Percentiles rank a stretch among this genome's conserved stretches.
Evolutionary conservation across 257 asterid genomes (phyloP).

Genomic region (Przewalskia tangutica): DNA sequence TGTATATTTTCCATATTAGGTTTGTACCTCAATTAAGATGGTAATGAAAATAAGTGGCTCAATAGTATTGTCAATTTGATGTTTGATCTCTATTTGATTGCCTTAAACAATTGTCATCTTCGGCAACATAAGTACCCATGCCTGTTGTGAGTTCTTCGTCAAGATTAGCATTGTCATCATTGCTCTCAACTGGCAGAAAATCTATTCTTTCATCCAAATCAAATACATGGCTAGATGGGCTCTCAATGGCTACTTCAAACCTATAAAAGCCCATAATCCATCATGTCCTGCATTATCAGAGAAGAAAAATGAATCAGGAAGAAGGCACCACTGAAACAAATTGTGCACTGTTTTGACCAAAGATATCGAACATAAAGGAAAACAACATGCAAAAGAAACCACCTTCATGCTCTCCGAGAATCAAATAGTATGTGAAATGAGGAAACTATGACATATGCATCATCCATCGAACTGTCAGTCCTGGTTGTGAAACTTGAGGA

Average conservation of each 20-base stretch:
- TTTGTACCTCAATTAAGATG: too few relatives aligned
- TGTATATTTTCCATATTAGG: too few relatives aligned
- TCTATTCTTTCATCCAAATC: constrained; percentile 4
- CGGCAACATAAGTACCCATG: not conserved
- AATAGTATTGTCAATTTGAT: not conserved
- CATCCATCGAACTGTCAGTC: not conserved
- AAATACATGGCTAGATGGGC: constrained; percentile 3
- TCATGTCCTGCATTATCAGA: not conserved
- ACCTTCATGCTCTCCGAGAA: not conserved
- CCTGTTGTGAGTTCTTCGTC: constrained; percentile 9
- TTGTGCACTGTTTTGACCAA: not conserved
- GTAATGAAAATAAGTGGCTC: constrained; percentile 19
- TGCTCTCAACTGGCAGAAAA: not conserved
- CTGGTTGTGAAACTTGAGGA: not conserved
- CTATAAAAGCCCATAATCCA: not conserved
- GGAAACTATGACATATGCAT: not conserved
- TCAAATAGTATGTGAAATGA: not conserved
- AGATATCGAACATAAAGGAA: not conserved
- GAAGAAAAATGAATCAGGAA: not conserved
- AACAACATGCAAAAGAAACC: not conserved
- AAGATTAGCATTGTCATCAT: not conserved
- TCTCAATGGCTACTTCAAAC: constrained; percentile 5
- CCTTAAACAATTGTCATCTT: constrained; percentile 10
- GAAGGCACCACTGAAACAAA: not conserved
- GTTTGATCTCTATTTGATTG: not conserved